These are phyloP conservation scores for Phialophora chinensis DNA, from an alignment of 2,329 filamentous ascomycete genomes.

Conservation along the genomic window DNA sequence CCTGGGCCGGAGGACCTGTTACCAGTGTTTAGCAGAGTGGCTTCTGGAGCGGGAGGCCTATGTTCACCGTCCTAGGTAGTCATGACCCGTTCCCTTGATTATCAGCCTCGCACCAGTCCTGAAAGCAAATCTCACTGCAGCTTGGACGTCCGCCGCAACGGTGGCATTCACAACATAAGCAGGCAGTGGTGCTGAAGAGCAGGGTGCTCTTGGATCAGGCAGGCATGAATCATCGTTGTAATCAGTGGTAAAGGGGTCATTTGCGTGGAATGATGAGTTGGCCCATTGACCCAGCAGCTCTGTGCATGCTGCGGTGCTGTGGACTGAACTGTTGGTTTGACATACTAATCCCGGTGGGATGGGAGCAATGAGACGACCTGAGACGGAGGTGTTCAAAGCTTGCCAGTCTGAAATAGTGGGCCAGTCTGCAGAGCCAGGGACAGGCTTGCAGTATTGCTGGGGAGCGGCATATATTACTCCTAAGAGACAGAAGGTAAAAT, in stretches of 20 bases:
- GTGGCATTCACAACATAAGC: constrained; percentile 48
- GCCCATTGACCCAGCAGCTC: constrained; percentile 43
- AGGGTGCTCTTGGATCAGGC: constrained; percentile 43
- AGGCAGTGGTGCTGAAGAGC: constrained; percentile 44
- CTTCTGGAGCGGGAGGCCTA: not conserved
- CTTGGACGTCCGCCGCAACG: constrained; percentile 44
- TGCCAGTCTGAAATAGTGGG: constrained; percentile 47
- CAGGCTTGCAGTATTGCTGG: constrained; percentile 36
- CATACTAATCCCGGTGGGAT: constrained; percentile 55
- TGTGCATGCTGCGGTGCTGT: constrained; percentile 45
- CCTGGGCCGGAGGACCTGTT: constrained; percentile 46
- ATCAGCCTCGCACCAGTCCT: constrained; percentile 50
- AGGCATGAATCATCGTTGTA: constrained; percentile 60
- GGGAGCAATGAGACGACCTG: constrained; percentile 46
- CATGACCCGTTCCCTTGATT: constrained; percentile 64
- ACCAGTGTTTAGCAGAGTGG: constrained; percentile 43
- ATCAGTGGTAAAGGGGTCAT: constrained; percentile 50
- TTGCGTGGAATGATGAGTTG: constrained; percentile 48
- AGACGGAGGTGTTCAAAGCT: constrained; percentile 46
- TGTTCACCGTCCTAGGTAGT: constrained; percentile 42
- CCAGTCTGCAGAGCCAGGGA: constrained; percentile 42
- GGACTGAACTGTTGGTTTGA: constrained; percentile 46
- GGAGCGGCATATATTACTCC: constrained; percentile 8
- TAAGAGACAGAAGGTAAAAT: constrained; percentile 8
- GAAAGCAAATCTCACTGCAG: constrained; percentile 48